Base-by-base conservation (phyloP, 1,284 basidiomycete species). In the Malassezia sp. region DNA sequence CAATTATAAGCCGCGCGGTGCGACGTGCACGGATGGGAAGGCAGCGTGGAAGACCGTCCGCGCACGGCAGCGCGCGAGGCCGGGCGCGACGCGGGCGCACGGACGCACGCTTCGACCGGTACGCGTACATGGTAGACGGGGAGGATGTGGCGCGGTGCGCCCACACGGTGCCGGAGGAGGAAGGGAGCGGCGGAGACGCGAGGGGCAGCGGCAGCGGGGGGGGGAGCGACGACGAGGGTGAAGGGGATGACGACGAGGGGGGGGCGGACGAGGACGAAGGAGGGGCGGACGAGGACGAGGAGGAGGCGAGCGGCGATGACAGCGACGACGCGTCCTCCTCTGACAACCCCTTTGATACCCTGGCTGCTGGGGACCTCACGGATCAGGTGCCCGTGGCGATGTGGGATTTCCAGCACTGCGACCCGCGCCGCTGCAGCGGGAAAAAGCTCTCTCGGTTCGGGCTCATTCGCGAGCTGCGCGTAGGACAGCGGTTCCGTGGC, bases 321-420 rank as follows among this genome's bases (percentile, higher is more conserved):
- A 30, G 23, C 18, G 22, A 12, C 40, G 37, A 38, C 20, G 22
- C n/a, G n/a, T n/a, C n/a, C n/a, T n/a, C n/a, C n/a, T n/a, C n/a
- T n/a, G n/a, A n/a, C n/a, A n/a, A n/a, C n/a, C n/a, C n/a, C n/a
- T n/a, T n/a, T n/a, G n/a, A n/a, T n/a, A n/a, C n/a, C n/a, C 15
- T 15, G 22, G 15, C 42, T 22, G 42, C 42, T 10, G 21, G 15
- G 14, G 37, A 51, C 21, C 29, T 54, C 3, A 22, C 35, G 15
- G 20, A 44, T 10, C 27, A 38, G 7, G 58, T 63, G 9, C 61
- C 61, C 4, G 60, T 64, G 1, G 61, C 61, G 15, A 64, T 64
- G 61, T 64, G 61, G 61, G 91, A 96, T 70, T 95, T 97, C 71
- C 83, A 87, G 67, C 91, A 96, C 69, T 96, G 91, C 70, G 90